Evolutionary conservation across 2,329 filamentous ascomycete genomes (phyloP).

Genomic region (Pestalotiopsis sp.): DNA sequence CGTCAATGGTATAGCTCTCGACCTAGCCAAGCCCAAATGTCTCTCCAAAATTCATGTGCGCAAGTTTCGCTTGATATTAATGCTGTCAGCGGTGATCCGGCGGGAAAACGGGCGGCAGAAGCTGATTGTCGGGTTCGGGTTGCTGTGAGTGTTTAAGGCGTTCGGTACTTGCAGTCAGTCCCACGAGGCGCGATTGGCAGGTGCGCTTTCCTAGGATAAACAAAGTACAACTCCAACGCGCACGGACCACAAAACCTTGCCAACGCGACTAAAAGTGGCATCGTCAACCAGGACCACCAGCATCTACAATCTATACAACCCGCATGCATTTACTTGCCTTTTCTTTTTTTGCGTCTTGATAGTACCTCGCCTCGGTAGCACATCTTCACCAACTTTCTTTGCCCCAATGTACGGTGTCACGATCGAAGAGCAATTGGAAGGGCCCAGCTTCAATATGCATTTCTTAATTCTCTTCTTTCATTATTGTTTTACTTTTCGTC

Average conservation of each 20-base stretch:
- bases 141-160: slow-evolving; percentile 2
- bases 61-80: neutral
- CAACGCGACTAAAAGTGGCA: neutral
- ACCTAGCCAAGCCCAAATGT: neutral
- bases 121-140: neutral
- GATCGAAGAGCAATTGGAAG: too few relatives aligned
- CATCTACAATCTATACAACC: neutral
- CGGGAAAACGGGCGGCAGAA: neutral
- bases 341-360: too few relatives aligned
- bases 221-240: slow-evolving; percentile 1
- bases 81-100: neutral
- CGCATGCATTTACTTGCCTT: neutral
- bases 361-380: neutral
- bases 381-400: neutral
- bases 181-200: slow-evolving; percentile 9
- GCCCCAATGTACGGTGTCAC: too few relatives aligned
- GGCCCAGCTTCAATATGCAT: neutral
- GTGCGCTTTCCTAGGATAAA: slow-evolving; percentile 3
- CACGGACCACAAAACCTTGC: neutral
- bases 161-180: neutral
- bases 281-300: neutral
- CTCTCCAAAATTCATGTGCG: neutral
- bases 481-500: neutral
- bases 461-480: neutral
- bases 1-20: slow-evolving; percentile 18